Evolutionary conservation across 2,329 filamentous ascomycete species (phyloP).

Genomic region (Epicoccum nigrum): DNA sequence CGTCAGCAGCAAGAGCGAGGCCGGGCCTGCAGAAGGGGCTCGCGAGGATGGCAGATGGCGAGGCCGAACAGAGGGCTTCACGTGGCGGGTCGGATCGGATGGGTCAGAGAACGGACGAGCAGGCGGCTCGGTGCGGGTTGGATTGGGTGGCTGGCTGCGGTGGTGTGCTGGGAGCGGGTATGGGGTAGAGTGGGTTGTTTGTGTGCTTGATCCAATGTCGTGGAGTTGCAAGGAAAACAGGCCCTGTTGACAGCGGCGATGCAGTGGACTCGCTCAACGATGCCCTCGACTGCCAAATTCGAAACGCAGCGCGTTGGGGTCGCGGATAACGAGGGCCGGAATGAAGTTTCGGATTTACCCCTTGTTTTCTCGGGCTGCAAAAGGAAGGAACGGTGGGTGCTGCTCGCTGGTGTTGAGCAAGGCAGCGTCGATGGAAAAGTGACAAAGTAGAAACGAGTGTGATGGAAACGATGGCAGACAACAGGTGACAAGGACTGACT

Average conservation of each 20-base stretch:
- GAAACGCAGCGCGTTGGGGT: constrained; percentile 48
- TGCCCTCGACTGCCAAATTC: constrained; percentile 35
- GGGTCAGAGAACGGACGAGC: constrained; percentile 13
- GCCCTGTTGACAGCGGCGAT: constrained; percentile 22
- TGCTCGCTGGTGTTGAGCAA: constrained; percentile 9
- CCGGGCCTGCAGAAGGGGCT: constrained; percentile 37
- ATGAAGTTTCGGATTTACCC: constrained; percentile 34
- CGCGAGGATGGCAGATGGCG: constrained; percentile 11
- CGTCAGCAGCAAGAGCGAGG: constrained; percentile 28
- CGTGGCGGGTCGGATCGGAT: constrained; percentile 10
- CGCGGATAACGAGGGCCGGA: constrained; percentile 36
- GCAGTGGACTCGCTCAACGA: constrained; percentile 45
- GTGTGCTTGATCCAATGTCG: constrained; percentile 13
- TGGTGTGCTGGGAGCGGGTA: constrained; percentile 1
- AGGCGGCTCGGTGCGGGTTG: constrained; percentile 14
- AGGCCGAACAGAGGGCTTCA: constrained; percentile 9
- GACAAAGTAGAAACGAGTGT: constrained; percentile 34
- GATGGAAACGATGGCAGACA: constrained; percentile 32
- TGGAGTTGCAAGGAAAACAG: constrained; percentile 20
- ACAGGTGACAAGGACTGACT: constrained; percentile 29
- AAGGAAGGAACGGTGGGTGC: constrained; percentile 37
- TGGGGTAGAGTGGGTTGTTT: constrained; percentile 16
- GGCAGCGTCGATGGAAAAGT: constrained; percentile 3
- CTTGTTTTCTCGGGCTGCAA: constrained; percentile 36
- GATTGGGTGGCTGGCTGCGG: constrained; percentile 9